Evolutionary conservation across 371 early-diverging fungal genomes (phyloP).

Genomic region (Zopfochytrium polystomum): DNA sequence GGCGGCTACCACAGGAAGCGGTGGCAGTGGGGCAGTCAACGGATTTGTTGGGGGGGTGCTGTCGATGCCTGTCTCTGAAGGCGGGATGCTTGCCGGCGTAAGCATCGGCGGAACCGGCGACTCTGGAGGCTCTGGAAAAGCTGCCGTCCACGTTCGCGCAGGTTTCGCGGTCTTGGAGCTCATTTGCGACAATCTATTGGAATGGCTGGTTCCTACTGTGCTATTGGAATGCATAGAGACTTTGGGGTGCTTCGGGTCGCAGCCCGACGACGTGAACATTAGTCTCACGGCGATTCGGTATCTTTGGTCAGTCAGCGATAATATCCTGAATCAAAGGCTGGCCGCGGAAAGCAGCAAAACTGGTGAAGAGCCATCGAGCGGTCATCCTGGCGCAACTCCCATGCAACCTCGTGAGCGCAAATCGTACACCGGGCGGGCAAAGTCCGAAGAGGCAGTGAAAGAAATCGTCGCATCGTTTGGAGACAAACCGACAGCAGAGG

Average conservation of each 20-base stretch:
- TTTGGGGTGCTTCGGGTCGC: constrained; percentile 76
- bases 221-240: constrained; percentile 80
- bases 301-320: constrained; percentile 85
- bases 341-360: constrained; percentile 33
- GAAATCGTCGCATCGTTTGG: not conserved
- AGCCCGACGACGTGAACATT: constrained; percentile 90
- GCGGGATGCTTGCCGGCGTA: not conserved
- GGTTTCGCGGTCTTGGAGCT: constrained; percentile 92
- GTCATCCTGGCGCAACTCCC: not conserved
- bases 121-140: constrained; percentile 14
- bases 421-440: not conserved
- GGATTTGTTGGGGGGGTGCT: not conserved
- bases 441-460: not conserved
- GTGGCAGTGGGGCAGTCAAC: not conserved
- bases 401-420: not conserved
- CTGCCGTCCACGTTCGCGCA: constrained; percentile 63
- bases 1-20: not conserved
- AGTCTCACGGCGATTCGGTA: constrained; percentile 88
- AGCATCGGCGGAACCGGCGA: not conserved
- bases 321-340: constrained; percentile 65
- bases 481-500: constrained; percentile 36
- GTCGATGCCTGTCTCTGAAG: constrained; percentile 1
- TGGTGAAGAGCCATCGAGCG: too few relatives aligned
- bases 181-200: constrained; percentile 92
- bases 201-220: constrained; percentile 70